Percentiles rank a stretch among this genome's conserved stretches.
Evolutionary conservation across 1,139 yeast species (phyloP).

Genomic region (Candida sp.): DNA sequence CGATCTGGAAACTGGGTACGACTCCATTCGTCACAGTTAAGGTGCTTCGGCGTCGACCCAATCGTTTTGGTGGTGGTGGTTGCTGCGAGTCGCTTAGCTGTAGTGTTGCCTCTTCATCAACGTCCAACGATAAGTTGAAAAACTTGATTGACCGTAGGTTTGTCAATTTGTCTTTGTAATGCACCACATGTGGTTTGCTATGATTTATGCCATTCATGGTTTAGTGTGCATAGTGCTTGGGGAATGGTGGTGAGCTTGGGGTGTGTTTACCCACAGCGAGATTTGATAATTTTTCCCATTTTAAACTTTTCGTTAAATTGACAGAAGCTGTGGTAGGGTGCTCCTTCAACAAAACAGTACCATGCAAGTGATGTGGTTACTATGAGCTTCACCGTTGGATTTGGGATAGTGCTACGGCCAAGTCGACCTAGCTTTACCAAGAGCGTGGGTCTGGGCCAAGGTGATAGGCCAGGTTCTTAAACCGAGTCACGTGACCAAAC

Average conservation of each 20-base stretch:
- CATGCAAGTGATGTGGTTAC: too few species aligned
- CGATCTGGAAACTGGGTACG: slow-evolving; percentile 7
- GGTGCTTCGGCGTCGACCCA: slow-evolving; percentile 11
- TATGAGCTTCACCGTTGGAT: too few species aligned
- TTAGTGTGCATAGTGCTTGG: neutral
- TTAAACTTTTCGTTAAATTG: neutral
- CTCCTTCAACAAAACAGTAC: too few species aligned
- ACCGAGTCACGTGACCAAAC: neutral
- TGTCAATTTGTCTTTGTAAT: slow-evolving; percentile 4
- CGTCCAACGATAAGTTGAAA: slow-evolving; percentile 6
- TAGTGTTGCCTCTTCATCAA: neutral
- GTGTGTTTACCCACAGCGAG: neutral
- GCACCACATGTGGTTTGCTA: neutral
- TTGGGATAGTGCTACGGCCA: too few species aligned
- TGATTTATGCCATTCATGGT: neutral
- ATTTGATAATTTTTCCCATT: neutral
- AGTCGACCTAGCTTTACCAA: too few species aligned
- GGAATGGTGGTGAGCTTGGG: neutral
- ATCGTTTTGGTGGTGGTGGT: slow-evolving; percentile 7
- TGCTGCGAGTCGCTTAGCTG: neutral
- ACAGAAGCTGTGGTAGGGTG: too few species aligned
- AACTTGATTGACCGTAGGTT: slow-evolving; percentile 9
- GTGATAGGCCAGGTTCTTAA: neutral
- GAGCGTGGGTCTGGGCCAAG: neutral
- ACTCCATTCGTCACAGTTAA: neutral